A percentile compares a stretch with the other conserved stretches of the same genome.
These are phyloP conservation scores for Liriodendron chinense DNA, from an alignment of 164 flowering plant species.

Conservation along the genomic window DNA sequence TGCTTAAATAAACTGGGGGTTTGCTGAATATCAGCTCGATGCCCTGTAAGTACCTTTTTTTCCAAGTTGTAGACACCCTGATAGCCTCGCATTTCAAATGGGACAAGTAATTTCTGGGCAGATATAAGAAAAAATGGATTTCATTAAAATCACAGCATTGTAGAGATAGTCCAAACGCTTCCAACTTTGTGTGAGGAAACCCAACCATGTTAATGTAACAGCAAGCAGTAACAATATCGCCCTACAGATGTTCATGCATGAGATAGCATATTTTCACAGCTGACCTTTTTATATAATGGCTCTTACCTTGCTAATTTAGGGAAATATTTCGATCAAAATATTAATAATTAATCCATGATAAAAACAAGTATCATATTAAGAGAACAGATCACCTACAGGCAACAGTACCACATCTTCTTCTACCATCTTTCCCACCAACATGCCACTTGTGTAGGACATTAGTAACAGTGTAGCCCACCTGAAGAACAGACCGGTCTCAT, in stretches of 20 bases:
- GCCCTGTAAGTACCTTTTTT: conserved; percentile 46
- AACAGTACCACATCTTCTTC: no score
- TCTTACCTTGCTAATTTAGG: background rate
- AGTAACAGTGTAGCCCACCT: no score
- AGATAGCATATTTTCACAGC: background rate
- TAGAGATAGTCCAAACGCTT: background rate
- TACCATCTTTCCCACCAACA: no score
- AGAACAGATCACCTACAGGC: no score
- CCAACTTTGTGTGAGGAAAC: background rate
- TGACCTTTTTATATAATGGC: background rate
- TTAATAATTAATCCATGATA: no score
- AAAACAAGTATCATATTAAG: no score
- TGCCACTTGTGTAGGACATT: no score
- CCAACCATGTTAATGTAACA: background rate
- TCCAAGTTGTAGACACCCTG: conserved; percentile 87
- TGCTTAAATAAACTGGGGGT: no score
- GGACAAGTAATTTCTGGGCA: conserved; percentile 64
- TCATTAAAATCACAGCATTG: background rate
- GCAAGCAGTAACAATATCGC: background rate
- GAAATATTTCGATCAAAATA: no score
- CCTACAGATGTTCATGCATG: background rate
- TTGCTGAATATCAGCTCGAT: no score
- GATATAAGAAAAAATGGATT: background rate
- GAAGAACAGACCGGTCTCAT: background rate
- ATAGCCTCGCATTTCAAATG: conserved; percentile 93